These are phyloP conservation scores for Stagonosporopsis cucurbitacearum DNA, from an alignment of 2,329 filamentous ascomycete genomes.

Conservation along the genomic window DNA sequence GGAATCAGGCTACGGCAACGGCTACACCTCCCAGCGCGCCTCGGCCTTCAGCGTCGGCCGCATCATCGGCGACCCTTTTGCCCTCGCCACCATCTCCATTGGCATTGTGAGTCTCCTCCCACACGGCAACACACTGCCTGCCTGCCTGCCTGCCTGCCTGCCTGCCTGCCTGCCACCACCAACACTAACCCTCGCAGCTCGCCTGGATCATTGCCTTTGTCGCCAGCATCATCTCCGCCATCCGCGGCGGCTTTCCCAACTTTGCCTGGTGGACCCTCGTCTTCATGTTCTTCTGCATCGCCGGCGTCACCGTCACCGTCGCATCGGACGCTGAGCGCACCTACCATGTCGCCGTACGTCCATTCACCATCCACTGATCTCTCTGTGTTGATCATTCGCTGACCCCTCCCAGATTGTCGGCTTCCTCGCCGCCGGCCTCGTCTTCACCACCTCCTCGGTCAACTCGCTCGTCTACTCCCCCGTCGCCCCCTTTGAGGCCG, in stretches of 20 bases:
- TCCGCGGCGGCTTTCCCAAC: constrained; percentile 71
- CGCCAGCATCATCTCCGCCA: constrained; percentile 76
- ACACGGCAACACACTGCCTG: no score
- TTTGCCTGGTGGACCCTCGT: constrained; percentile 92
- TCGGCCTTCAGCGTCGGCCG: constrained; percentile 77
- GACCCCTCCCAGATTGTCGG: constrained; percentile 73
- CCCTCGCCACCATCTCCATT: constrained; percentile 92
- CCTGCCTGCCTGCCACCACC: constrained; percentile 7
- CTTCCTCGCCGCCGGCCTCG: constrained; percentile 81
- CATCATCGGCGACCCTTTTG: constrained; percentile 95
- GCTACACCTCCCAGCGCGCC: constrained; percentile 41
- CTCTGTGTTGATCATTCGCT: no score
- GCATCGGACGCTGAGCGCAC: constrained; percentile 83
- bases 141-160: constrained; percentile 8
- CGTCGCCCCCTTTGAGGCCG: constrained; percentile 78
- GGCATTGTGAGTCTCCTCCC: constrained; percentile 79
- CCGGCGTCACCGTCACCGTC: constrained; percentile 80
- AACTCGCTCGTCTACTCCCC: constrained; percentile 84
- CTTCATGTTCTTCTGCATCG: constrained; percentile 83
- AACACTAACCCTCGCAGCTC: constrained; percentile 64
- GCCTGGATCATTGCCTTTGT: constrained; percentile 96
- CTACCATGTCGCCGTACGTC: constrained; percentile 81
- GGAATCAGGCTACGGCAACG: constrained; percentile 67
- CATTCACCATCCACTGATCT: constrained; percentile 21
- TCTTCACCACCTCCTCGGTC: constrained; percentile 83